Evolutionary conservation across 1,139 yeast genomes (phyloP).

Genomic region (Suhomyces bolitotheri): DNA sequence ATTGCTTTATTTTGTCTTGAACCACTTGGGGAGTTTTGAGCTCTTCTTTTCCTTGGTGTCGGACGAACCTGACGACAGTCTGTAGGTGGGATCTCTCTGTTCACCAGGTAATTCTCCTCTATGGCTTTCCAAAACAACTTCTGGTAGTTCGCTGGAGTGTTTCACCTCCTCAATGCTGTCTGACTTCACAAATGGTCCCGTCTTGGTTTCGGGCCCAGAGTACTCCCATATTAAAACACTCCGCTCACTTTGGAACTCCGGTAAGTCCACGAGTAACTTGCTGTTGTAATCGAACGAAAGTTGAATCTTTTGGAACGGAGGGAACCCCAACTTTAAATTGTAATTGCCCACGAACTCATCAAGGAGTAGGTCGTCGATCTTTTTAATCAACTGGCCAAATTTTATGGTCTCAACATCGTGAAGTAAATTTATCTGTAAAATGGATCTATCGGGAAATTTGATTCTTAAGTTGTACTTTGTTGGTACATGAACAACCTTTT

Average conservation of each 20-base stretch:
- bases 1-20: conserved; percentile 14
- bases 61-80: too few species aligned
- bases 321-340: conserved; percentile 37
- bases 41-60: conserved; percentile 5
- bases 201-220: conserved; percentile 11
- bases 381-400: conserved; percentile 44
- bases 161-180: conserved; percentile 21
- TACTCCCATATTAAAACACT: conserved; percentile 41
- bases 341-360: conserved; percentile 39
- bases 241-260: conserved; percentile 34
- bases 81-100: too few species aligned
- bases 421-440: conserved; percentile 48
- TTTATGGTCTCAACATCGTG: conserved; percentile 38
- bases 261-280: conserved; percentile 33
- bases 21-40: conserved; percentile 26
- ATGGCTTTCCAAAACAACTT: conserved; percentile 36
- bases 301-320: conserved; percentile 44
- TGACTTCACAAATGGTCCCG: conserved; percentile 29
- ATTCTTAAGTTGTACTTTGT: conserved; percentile 42
- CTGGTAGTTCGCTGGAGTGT: conserved; percentile 39
- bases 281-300: conserved; percentile 34
- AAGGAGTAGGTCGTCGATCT: conserved; percentile 37
- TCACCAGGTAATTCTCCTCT: conserved; percentile 30
- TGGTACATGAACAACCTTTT: conserved; percentile 26
- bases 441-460: conserved; percentile 54